Evolutionary conservation across 805 yeast genomes (phyloP).

Genomic region (Zygosaccharomyces kombuchaensis): DNA sequence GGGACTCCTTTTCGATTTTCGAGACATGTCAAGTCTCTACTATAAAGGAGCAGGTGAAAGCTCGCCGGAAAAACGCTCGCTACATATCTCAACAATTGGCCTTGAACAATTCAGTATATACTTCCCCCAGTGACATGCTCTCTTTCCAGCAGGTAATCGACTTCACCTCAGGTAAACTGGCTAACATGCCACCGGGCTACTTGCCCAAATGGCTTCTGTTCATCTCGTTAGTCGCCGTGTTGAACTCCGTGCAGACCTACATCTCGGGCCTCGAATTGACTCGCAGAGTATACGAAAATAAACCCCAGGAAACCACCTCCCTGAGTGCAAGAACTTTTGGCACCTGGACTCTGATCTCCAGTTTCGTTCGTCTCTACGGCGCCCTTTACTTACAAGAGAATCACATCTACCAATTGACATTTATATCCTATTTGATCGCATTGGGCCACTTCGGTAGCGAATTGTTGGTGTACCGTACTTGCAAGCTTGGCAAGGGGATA

Average conservation of each 20-base stretch:
- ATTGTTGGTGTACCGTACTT: slow-evolving; percentile 74
- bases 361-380: slow-evolving; percentile 81
- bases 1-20: background rate
- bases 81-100: too few relatives aligned
- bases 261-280: slow-evolving; percentile 69
- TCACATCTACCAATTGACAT: slow-evolving; percentile 71
- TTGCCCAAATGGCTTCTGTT: slow-evolving; percentile 77
- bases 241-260: slow-evolving; percentile 87
- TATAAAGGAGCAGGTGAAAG: background rate
- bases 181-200: slow-evolving; percentile 44
- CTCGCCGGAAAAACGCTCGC: too few relatives aligned
- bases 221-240: slow-evolving; percentile 83
- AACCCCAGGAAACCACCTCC: slow-evolving; percentile 56
- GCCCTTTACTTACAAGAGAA: slow-evolving; percentile 69
- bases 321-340: slow-evolving; percentile 96
- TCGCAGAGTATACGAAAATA: slow-evolving; percentile 67
- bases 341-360: slow-evolving; percentile 90
- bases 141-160: slow-evolving; percentile 35
- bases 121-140: slow-evolving; percentile 22
- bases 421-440: slow-evolving; percentile 79
- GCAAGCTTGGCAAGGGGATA: slow-evolving; percentile 82
- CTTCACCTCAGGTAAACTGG: slow-evolving; percentile 24
- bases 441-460: slow-evolving; percentile 78
- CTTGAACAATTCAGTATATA: background rate
- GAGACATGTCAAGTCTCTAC: background rate